Evolutionary conservation across 305 asterid genomes (phyloP), one percentile per base, ranked within the genome.

Genomic region (Salvia sclarea): DNA sequence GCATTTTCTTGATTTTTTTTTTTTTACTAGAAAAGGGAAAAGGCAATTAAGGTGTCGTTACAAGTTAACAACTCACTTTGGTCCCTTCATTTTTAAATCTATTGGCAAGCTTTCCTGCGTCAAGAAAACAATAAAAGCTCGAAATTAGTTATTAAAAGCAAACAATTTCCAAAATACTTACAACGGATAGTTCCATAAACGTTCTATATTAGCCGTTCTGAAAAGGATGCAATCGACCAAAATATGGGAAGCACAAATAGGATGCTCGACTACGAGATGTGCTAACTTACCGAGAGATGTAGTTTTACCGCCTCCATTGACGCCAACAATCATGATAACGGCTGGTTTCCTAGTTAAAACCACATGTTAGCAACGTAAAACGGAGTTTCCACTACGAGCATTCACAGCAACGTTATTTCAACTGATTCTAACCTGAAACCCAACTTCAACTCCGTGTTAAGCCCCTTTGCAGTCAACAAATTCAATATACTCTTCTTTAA

Each of bases 291-390:
- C 97, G 6, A 94, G 92, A 58, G 99, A 89, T 31, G 97, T 91
- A 33, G 99, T 94, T 85, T 94, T 94, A 70, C 97, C 97, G 50
- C 99, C 99, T 73, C 99, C 99, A 78, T 91, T 91, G 75, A 89
- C 97, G 69, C 99, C 99, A 74, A 94, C 96, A 56, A 91, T 81
- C 89, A 94, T 83, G 76, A 94, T 81, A 69, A 91, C 96, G 69
- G 96, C 93, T 21, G 97, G 97, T 86, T 89, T 94, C 84, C 99
- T 91, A 84, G 66, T 73, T 40, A 62, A 66, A 53, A 41, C 31
- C 69, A 48, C 37, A 66, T 2, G 16, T 72, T 61, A 79, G 61
- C 45, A 73, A 75, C 78, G 40, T 33, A 24, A 8, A 20, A 59
- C 3, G 2, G 49, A 56, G 69, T 48, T 58, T n/a, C n/a, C 20